phyloP scores from a whole-genome alignment of 345 rosid species.

The Citrus australasica region DNA sequence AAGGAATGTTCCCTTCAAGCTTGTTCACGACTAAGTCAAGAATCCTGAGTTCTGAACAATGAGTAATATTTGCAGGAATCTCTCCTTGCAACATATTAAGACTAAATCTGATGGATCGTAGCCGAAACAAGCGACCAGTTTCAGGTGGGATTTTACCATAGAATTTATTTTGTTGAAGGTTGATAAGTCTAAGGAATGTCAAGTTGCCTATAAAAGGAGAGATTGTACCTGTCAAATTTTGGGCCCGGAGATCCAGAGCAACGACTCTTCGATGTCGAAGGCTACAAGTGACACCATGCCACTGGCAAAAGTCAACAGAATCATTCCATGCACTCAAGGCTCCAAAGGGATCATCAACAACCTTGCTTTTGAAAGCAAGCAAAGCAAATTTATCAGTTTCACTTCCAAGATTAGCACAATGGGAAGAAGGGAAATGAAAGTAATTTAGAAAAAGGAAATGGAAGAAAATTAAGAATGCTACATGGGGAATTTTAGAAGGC shows the following conservation, averaged over 20 bases:
- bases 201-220: neutral
- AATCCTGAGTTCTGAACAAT: conserved; percentile 17
- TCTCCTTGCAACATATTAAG: conserved; percentile 15
- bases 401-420: conserved; percentile 5
- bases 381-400: conserved; percentile 25
- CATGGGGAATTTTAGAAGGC: neutral
- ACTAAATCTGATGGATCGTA: neutral
- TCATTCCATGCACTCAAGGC: conserved; percentile 21
- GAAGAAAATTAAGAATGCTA: neutral
- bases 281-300: conserved; percentile 29
- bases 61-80: conserved; percentile 22
- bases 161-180: neutral
- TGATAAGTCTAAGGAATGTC: neutral
- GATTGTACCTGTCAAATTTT: neutral
- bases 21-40: conserved; percentile 16
- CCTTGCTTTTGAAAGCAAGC: conserved; percentile 15
- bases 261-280: conserved; percentile 18
- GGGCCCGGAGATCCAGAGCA: conserved; percentile 7
- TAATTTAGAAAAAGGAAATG: neutral
- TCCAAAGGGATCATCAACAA: conserved; percentile 9
- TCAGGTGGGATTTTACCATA: neutral
- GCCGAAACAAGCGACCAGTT: neutral
- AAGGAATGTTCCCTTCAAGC: conserved; percentile 24
- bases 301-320: conserved; percentile 18
- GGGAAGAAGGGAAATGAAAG: conserved; percentile 4